phyloP scores from a whole-genome alignment of 2,329 filamentous ascomycete species.

The Fusarium chlamydosporum region DNA sequence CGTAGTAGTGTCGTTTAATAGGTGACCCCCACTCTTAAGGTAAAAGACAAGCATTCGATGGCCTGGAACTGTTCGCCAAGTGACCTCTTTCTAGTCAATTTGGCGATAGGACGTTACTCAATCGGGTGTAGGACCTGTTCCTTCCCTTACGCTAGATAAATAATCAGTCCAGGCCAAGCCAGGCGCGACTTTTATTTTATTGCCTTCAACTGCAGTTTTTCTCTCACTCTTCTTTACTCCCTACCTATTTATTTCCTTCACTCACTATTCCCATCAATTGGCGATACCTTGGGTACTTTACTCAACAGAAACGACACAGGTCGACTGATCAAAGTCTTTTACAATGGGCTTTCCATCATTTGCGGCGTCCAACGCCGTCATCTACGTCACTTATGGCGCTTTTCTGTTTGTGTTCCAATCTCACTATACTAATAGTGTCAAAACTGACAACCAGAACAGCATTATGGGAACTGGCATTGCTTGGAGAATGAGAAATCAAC shows the following conservation, averaged over 20 bases:
- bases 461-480: slow-evolving; percentile 74
- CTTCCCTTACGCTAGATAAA: slow-evolving; percentile 32
- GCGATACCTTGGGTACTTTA: too few species aligned
- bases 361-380: slow-evolving; percentile 84
- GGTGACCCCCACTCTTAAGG: slow-evolving; percentile 34
- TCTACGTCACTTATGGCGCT: slow-evolving; percentile 82
- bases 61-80: slow-evolving; percentile 16
- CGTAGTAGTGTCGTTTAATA: not conserved
- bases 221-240: slow-evolving; percentile 1
- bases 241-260: not conserved
- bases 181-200: slow-evolving; percentile 34
- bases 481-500: slow-evolving; percentile 72
- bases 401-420: slow-evolving; percentile 74
- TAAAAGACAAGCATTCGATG: slow-evolving; percentile 24
- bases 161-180: not conserved
- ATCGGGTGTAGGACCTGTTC: slow-evolving; percentile 25
- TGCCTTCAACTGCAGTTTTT: slow-evolving; percentile 16
- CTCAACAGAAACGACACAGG: not conserved
- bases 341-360: slow-evolving; percentile 81
- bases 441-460: slow-evolving; percentile 55
- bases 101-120: slow-evolving; percentile 35
- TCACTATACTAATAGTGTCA: slow-evolving; percentile 1
- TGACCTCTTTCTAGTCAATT: slow-evolving; percentile 25
- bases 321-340: not conserved
- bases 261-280: not conserved